A percentile compares a stretch with the other conserved stretches of the same genome.
Evolutionary conservation across 2,329 filamentous ascomycete genomes (phyloP).

Genomic region (Gyromitra esculenta): DNA sequence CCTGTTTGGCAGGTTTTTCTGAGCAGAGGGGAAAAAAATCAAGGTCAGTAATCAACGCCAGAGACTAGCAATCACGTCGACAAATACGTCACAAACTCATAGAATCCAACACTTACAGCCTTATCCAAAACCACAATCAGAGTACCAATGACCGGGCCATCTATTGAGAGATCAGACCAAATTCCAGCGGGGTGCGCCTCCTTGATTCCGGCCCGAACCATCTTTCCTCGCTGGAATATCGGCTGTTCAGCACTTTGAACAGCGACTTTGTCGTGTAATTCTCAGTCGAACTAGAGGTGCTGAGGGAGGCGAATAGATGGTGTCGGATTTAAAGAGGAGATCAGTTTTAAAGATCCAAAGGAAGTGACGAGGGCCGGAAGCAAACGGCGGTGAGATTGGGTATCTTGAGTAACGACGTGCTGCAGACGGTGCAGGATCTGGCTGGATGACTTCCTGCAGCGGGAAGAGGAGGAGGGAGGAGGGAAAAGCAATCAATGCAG

Average conservation of each 20-base stretch:
- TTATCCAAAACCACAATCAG: conserved; percentile 91
- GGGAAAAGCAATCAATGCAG: conserved; percentile 40
- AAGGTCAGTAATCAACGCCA: conserved; percentile 19
- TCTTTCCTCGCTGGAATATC: conserved; percentile 25
- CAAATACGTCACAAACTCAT: conserved; percentile 1
- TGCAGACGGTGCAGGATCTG: conserved; percentile 34
- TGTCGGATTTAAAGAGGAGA: conserved; percentile 28
- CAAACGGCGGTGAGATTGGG: conserved; percentile 30
- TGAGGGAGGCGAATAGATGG: conserved; percentile 13
- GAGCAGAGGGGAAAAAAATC: conserved; percentile 7
- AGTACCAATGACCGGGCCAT: conserved; percentile 78
- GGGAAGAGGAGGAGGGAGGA: conserved; percentile 26
- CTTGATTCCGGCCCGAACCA: conserved; percentile 54
- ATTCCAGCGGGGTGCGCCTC: conserved; percentile 57
- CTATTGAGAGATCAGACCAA: conserved; percentile 56
- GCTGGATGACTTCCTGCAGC: conserved; percentile 45
- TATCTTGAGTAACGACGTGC: conserved; percentile 37
- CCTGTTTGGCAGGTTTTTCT: conserved; percentile 92
- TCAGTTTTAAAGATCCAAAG: conserved; percentile 15
- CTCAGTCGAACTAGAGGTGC: background rate
- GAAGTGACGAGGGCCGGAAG: conserved; percentile 22
- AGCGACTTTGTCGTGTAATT: conserved; percentile 18
- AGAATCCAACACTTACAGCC: conserved; percentile 63
- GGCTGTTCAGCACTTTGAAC: conserved; percentile 10
- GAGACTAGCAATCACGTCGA: conserved; percentile 4